phyloP scores from a whole-genome alignment of 2,329 filamentous ascomycete species.

The Calonectria multiphialidica region DNA sequence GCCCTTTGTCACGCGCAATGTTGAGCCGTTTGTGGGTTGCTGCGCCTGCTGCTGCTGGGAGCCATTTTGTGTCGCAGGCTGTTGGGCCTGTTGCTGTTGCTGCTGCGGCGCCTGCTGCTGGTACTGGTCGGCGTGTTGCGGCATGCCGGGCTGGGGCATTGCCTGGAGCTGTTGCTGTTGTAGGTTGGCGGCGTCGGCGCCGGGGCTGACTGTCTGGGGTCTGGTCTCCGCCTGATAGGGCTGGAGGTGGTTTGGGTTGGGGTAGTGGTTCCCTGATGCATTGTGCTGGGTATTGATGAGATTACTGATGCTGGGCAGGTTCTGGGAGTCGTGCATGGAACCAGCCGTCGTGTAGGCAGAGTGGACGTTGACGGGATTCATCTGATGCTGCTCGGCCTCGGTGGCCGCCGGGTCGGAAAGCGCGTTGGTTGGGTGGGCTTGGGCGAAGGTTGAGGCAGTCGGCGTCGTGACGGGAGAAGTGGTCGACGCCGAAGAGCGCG shows the following conservation, averaged over 20 bases:
- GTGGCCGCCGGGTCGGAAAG: conserved; percentile 29
- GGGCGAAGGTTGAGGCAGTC: conserved; percentile 20
- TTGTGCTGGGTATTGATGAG: conserved; percentile 76
- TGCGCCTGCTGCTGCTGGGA: conserved; percentile 47
- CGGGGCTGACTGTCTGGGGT: conserved; percentile 52
- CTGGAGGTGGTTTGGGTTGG: conserved; percentile 37
- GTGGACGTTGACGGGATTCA: conserved; percentile 45
- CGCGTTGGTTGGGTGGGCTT: conserved; percentile 36
- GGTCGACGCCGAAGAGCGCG: conserved; percentile 48
- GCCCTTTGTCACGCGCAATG: conserved; percentile 85
- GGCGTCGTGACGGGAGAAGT: conserved; percentile 45
- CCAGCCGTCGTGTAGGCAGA: conserved; percentile 43
- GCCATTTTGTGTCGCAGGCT: conserved; percentile 47
- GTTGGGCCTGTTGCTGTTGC: conserved; percentile 47
- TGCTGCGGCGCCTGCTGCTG: conserved; percentile 47
- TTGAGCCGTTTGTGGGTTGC: conserved; percentile 48
- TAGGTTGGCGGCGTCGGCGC: conserved; percentile 50
- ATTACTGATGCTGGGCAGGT: conserved; percentile 85
- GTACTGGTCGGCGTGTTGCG: conserved; percentile 44
- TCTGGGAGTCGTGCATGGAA: conserved; percentile 67
- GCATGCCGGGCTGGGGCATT: conserved; percentile 47
- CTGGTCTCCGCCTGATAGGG: conserved; percentile 43
- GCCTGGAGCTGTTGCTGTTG: conserved; percentile 54
- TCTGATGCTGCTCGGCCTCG: conserved; percentile 41
- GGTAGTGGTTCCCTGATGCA: conserved; percentile 50